Evolutionary conservation across 2,329 filamentous ascomycete species (phyloP).

Genomic region (Aspergillus awamori): DNA sequence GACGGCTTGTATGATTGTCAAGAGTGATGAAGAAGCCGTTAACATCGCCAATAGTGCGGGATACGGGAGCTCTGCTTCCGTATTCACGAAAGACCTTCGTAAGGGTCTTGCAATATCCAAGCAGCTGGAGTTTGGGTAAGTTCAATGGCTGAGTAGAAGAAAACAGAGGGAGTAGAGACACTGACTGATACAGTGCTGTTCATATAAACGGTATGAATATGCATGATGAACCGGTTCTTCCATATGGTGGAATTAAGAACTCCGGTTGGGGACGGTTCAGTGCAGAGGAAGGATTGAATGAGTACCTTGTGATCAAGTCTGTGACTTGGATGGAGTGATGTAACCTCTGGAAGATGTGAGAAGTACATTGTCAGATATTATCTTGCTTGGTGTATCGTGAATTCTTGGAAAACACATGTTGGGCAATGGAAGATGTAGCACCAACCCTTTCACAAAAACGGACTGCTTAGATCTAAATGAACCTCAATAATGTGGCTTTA

Average conservation of each 20-base stretch:
- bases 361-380: too few species aligned
- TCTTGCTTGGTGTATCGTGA: too few species aligned
- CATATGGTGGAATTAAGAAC: slow-evolving; percentile 64
- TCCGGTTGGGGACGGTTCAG: slow-evolving; percentile 65
- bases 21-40: slow-evolving; percentile 65
- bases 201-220: slow-evolving; percentile 68
- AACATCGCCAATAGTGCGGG: slow-evolving; percentile 75
- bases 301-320: slow-evolving; percentile 65
- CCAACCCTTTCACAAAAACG: too few species aligned
- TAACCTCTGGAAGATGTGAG: background rate
- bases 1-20: slow-evolving; percentile 65
- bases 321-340: slow-evolving; percentile 58
- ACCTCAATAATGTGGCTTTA: too few species aligned
- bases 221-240: slow-evolving; percentile 63
- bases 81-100: slow-evolving; percentile 71
- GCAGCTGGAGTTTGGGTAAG: slow-evolving; percentile 64
- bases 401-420: too few species aligned
- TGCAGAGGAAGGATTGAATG: slow-evolving; percentile 54
- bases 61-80: slow-evolving; percentile 69
- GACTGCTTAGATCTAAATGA: too few species aligned
- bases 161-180: background rate
- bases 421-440: too few species aligned
- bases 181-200: slow-evolving; percentile 42
- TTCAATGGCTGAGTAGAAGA: slow-evolving; percentile 14
- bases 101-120: slow-evolving; percentile 60